These are phyloP conservation scores for Aspergillus neotritici DNA, from an alignment of 2,329 filamentous ascomycete genomes.

Conservation along the genomic window DNA sequence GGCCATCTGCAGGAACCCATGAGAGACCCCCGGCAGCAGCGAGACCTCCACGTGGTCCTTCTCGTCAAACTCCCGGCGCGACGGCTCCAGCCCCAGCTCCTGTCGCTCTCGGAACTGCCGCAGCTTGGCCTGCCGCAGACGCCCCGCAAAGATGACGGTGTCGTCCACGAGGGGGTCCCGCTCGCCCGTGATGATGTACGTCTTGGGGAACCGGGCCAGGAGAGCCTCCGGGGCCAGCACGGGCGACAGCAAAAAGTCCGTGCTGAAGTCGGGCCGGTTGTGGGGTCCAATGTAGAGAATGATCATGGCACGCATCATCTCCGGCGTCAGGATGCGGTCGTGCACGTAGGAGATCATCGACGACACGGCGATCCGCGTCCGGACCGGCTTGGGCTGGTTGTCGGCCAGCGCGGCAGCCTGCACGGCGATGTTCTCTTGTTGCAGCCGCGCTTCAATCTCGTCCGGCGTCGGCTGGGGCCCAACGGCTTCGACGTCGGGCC, in stretches of 20 bases:
- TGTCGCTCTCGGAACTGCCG: conserved; percentile 51
- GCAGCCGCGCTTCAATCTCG: conserved; percentile 23
- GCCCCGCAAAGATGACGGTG: conserved; percentile 89
- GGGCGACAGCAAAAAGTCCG: conserved; percentile 85
- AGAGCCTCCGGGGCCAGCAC: conserved; percentile 81
- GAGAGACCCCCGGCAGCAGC: conserved; percentile 80
- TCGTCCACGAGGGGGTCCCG: conserved; percentile 94
- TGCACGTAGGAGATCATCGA: conserved; percentile 99
- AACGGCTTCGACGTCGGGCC: conserved; percentile 11
- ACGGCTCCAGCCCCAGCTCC: conserved; percentile 51
- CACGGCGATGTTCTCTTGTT: conserved; percentile 30
- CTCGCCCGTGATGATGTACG: conserved; percentile 89
- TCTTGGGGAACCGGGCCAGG: conserved; percentile 83
- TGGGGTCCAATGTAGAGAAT: conserved; percentile 94
- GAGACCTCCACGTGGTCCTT: conserved; percentile 74
- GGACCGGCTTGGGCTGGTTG: conserved; percentile 50
- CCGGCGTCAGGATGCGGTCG: conserved; percentile 86
- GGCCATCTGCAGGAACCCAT: conserved; percentile 92
- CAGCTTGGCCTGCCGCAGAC: conserved; percentile 72
- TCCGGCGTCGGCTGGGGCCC: conserved; percentile 19
- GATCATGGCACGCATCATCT: conserved; percentile 99
- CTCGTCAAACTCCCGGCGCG: conserved; percentile 59
- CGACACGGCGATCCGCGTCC: conserved; percentile 84
- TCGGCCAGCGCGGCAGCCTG: conserved; percentile 31
- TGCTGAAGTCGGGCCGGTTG: conserved; percentile 84